Evolutionary conservation across 2,329 filamentous ascomycete genomes (phyloP), one percentile per base, ranked within the genome.

Genomic region (Phoma herbarum): DNA sequence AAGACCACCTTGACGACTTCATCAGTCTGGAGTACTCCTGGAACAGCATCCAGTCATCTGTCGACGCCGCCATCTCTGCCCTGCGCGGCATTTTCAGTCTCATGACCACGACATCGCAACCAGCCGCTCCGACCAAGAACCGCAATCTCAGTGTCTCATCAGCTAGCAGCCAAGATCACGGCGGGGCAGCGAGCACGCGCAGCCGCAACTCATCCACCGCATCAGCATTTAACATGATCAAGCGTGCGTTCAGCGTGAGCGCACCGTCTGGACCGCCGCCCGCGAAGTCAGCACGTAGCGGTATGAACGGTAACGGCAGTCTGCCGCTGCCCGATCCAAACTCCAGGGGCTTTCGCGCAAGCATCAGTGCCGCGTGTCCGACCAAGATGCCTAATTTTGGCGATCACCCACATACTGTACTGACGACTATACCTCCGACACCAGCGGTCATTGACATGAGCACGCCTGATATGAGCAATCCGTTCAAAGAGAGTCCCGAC

Each of bases 21-120:
- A 81, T 82, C 54, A 76, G 77, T 2, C 71, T 82, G 9, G 80
- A 82, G 56, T 79, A 81, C 54, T 74, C 75, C 39, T 81, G 77
- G 75, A 77, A 71, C 22, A 74, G 65, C 10, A 79, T 82, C 41
- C 79, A 81, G 54, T 75, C 72, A 9, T 76, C 78, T 0, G 75
- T 80, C 3, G 73, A 78, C 33, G 71, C 75, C 9, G 74, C 78
- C 31, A 75, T 80, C 31, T 75, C 78, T 6, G 79, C 78, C 11
- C 66, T 82, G 2, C 78, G 78, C 41, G 79, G 80, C 12, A 77
- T 82, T 56, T 81, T 81, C 70, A 79, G 74, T 58, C 77, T 82
- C 55, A 80, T 82, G 76, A 76, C 68, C 28, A 56, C 57, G 3
- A 42, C 48, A n/a, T 46, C 59, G 2, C 47, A 57, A 6, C 53